Evolutionary conservation across 768 basidiomycete genomes (phyloP).

Genomic region (Psilocybe subaeruginosa): DNA sequence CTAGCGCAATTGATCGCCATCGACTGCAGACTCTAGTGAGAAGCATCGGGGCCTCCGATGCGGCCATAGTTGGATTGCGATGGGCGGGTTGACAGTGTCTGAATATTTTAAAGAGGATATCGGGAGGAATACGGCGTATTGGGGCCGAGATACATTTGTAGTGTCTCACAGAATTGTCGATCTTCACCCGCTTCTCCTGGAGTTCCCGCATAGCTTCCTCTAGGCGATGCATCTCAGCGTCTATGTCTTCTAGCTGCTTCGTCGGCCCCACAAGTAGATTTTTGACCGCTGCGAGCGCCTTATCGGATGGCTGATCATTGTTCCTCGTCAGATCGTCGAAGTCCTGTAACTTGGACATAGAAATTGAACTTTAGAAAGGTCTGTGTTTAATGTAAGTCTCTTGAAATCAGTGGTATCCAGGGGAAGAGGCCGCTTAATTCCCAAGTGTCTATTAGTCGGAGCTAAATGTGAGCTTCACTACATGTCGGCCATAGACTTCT

Average conservation of each 20-base stretch:
- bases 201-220: background rate
- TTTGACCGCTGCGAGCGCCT: background rate
- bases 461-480: too few relatives aligned
- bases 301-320: constrained; percentile 5
- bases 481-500: too few relatives aligned
- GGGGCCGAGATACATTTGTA: background rate
- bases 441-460: too few relatives aligned
- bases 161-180: background rate
- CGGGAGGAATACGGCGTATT: background rate
- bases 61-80: background rate
- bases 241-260: background rate
- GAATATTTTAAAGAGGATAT: constrained; percentile 4
- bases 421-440: too few relatives aligned
- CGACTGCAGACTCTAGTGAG: constrained; percentile 2
- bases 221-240: background rate
- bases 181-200: background rate
- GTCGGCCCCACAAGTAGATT: background rate
- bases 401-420: too few relatives aligned
- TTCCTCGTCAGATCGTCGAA: background rate
- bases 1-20: background rate
- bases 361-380: too few relatives aligned
- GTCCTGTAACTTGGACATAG: background rate
- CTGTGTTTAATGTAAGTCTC: too few relatives aligned
- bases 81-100: background rate
- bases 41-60: background rate